Base-by-base conservation (phyloP, 371 early-diverging fungal species). In the Lichtheimia hyalospora region DNA sequence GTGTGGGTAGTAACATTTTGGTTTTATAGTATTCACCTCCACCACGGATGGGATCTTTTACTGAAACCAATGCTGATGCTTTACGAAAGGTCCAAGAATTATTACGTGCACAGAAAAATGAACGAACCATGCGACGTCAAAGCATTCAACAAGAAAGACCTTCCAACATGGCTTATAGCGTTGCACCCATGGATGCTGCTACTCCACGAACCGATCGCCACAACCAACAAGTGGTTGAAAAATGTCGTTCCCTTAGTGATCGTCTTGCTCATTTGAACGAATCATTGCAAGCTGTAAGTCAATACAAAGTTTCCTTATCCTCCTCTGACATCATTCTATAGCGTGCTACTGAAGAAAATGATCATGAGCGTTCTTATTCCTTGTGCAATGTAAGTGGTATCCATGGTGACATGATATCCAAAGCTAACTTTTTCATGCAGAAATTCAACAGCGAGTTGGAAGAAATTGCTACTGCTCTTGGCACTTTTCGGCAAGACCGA, bases 391-490 rank as follows among this genome's bases (percentile, higher is more conserved):
- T 44, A 46, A 41, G 50, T 50, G 54, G 51, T 51, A 13, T 18
- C 6, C 4, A 21, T 21, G n/a, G n/a, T n/a, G n/a, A 23, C 6
- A 21, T 24, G 5, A 55, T 21, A 5, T 0, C 16, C 13, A 49
- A 10, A 10, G 5, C 34, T 34, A 10, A 34, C 49, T 49, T 25
- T 27, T n/a, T n/a, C 5, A 42, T 13, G n/a, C 16, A 66, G 64
- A 51, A 43, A 48, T 57, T 68, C 34, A 68, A 63, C 21, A 53
- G 43, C n/a, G 66, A 66, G 16, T 24, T 70, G n/a, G 70, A 70
- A 14, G 63, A 62, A 12, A 67, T 67, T 40, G 55, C 46, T 6
- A 60, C 13, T 34, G 51, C 54, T 5, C 13, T 67, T 3, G 63
- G 52, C 13, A 51, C 28, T 21, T 63, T 57, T 40, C 61, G 62